Evolutionary conservation across 352 stramenopile genomes (phyloP), one percentile per base, ranked within the genome.

Genomic region (Phytophthora pinifolia): DNA sequence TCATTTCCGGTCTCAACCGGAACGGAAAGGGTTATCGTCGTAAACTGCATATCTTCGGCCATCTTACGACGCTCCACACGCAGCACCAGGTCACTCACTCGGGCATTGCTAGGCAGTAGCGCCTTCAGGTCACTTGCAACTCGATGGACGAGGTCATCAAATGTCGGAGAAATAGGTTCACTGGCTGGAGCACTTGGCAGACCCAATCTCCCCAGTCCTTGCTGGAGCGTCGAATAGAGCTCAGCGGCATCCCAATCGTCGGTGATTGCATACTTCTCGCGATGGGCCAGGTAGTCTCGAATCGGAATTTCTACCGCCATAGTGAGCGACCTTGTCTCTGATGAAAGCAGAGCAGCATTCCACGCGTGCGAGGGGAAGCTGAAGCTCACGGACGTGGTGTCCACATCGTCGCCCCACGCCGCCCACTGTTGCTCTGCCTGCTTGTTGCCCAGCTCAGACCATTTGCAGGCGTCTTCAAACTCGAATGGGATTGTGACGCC

Each of bases 341-440:
- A 65, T 20, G 35, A 46, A 15, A 72, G 38, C 5, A 77, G 14
- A 18, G 53, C 38, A 5, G 13, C 27, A n/a, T 61, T 74, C 70
- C 70, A 79, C 10, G 65, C 53, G 38, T 67, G 59, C 6, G 61
- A 59, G 7, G 50, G 54, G 13, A 71, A 74, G 20, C 70, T 73
- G 41, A 76, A 57, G 18, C 50, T 67, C 20, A 72, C 60, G 4
- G 53, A 69, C 15, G 68, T 72, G n/a, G 67, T 71, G 53, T 76
- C 67, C 35, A 76, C 59, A 12, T 76, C 67, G 22, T 76, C 56
- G 17, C 53, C 34, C 57, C 53, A 69, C 0, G 54, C 54, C 36
- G 36, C 49, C 64, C 53, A 72, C 38, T 65, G 53, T 14, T 60
- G 50, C 12, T 55, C 22, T 35, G 9, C 36, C 20, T 59, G 20